Percentiles rank a stretch among this genome's conserved stretches.
phyloP scores from a whole-genome alignment of 202 grass and related monocot species.

The Schoenoplectus tabernaemontani region DNA sequence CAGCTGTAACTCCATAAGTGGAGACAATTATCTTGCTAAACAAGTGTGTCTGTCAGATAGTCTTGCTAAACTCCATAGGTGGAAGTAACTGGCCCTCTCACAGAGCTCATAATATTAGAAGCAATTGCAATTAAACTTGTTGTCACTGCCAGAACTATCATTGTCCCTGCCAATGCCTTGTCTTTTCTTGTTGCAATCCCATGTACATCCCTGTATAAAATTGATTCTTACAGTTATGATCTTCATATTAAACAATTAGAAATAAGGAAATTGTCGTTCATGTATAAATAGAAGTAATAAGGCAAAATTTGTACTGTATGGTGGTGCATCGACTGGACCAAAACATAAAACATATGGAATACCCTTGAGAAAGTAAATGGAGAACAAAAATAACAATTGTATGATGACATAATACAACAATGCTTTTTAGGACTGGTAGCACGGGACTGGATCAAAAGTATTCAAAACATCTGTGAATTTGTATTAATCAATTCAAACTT shows the following conservation, averaged over 20 bases:
- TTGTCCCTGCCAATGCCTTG: conserved; percentile 49
- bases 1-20: neutral
- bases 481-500: neutral
- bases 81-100: neutral
- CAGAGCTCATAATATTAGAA: conserved; percentile 62
- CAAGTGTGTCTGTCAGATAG: neutral
- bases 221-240: neutral
- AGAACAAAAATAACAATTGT: neutral
- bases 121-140: conserved; percentile 74
- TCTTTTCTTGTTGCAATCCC: conserved; percentile 60
- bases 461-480: neutral
- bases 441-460: neutral
- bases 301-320: neutral
- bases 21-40: neutral
- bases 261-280: neutral
- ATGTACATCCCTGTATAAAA: conserved; percentile 47
- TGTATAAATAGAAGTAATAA: neutral
- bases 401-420: neutral
- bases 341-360: neutral
- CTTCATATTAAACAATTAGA: neutral
- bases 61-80: neutral
- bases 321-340: neutral
- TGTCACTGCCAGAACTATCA: conserved; percentile 62
- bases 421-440: neutral
- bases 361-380: neutral